Evolutionary conservation across 2,329 filamentous ascomycete genomes (phyloP).

Genomic region (Colletotrichum euphorbiae): DNA sequence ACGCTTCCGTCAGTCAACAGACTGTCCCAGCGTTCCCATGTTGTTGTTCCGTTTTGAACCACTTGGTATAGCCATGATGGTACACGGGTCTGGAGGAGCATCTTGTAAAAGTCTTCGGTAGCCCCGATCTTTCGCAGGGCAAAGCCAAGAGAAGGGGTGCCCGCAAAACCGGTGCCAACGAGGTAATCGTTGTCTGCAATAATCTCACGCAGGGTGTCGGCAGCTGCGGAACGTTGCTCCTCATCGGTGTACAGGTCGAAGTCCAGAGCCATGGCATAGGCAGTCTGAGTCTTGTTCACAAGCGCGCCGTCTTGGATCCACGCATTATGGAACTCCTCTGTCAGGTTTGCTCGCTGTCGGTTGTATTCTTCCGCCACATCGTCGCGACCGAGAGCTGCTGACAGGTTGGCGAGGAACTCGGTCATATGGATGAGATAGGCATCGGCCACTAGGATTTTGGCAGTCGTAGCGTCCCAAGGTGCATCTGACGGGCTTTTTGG

Average conservation of each 20-base stretch:
- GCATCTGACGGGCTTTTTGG: constrained; percentile 56
- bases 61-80: constrained; percentile 63
- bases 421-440: constrained; percentile 60
- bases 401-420: constrained; percentile 50
- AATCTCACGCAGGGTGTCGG: constrained; percentile 47
- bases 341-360: constrained; percentile 41
- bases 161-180: constrained; percentile 58
- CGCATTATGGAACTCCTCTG: constrained; percentile 45
- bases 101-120: constrained; percentile 55
- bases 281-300: constrained; percentile 55
- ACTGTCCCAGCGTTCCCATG: constrained; percentile 64
- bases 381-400: constrained; percentile 46
- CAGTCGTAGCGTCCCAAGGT: constrained; percentile 54
- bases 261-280: constrained; percentile 51
- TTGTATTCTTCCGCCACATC: constrained; percentile 44
- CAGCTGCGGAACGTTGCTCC: constrained; percentile 42
- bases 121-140: constrained; percentile 47
- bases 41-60: constrained; percentile 58
- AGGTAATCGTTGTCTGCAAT: constrained; percentile 49
- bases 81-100: constrained; percentile 58
- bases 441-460: constrained; percentile 56
- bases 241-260: constrained; percentile 50
- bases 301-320: constrained; percentile 50
- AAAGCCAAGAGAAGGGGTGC: constrained; percentile 53
- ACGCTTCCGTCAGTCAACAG: constrained; percentile 56